Percentiles rank a stretch among this genome's conserved stretches.
These are phyloP conservation scores for Kwoniella newhampshirensis DNA, from an alignment of 768 basidiomycete genomes.

Conservation along the genomic window DNA sequence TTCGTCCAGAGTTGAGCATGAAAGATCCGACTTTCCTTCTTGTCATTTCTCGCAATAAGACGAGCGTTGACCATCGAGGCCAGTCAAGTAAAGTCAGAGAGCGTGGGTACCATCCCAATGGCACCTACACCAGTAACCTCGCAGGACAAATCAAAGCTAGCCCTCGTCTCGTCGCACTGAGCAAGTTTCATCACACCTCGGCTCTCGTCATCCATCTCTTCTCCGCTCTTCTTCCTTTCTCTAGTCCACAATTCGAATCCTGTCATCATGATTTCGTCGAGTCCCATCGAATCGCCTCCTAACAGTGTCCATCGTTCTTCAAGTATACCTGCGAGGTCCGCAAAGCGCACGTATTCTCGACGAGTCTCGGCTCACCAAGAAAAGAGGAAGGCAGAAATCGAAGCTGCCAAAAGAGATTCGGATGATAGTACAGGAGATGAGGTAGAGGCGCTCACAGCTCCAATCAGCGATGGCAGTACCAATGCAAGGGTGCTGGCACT, in stretches of 20 bases:
- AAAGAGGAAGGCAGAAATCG: constrained; percentile 19
- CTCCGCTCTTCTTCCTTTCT: neutral
- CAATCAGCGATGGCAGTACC: neutral
- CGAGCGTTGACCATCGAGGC: too few species aligned
- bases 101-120: too few species aligned
- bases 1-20: neutral
- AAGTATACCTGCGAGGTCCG: neutral
- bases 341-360: constrained; percentile 17
- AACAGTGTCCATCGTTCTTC: constrained; percentile 1
- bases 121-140: too few species aligned
- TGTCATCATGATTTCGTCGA: constrained; percentile 12
- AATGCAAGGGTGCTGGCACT: neutral
- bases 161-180: too few species aligned
- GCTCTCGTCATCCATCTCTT: constrained; percentile 1
- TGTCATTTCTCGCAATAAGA: too few species aligned
- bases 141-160: too few species aligned
- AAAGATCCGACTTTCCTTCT: too few species aligned
- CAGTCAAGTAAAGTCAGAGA: too few species aligned
- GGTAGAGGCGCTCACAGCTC: neutral
- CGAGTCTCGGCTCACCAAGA: constrained; percentile 8
- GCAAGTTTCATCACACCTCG: neutral
- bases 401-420: constrained; percentile 1
- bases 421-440: constrained; percentile 3
- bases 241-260: neutral
- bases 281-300: constrained; percentile 4